Base-by-base conservation (phyloP, 805 yeast genomes). In the Debaryomyces hansenii region DNA sequence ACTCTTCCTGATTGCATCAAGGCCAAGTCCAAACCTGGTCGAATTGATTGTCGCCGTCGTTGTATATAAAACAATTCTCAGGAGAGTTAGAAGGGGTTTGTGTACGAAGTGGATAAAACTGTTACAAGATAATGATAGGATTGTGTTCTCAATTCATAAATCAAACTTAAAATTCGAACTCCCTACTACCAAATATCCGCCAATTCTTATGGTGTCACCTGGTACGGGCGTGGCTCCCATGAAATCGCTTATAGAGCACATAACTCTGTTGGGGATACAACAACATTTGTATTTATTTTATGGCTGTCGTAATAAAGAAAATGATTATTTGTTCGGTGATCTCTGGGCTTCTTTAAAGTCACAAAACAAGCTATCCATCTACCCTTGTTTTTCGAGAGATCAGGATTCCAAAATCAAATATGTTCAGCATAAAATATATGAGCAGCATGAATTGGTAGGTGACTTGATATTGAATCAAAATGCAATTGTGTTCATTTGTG, bases 191-290 rank as follows among this genome's bases (percentile, higher is more conserved):
- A 47, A 61, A 41, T 8, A 40, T 33, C 60, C 65, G 37, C 62
- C 96, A 0, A 66, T 87, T 20, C 67, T 94, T 3, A 71, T 92
- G 78, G 75, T 92, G 4, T 85, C 92, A 1, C 96, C 99, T 0
- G 99, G 99, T 3, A 95, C 98, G 0, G 99, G 99, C 2, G 74
- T 94, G 9, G 99, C 99, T 0, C 99, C 99, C 2, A 82, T 92
- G 78, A 80, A 89, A 57, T 78, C 88, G 1, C 58, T 91, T 35
- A 75, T 92, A 11, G 79, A 79, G 37, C 57, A 71, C 1, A 55
- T 63, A 2, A 47, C 63, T 15, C 45, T 46, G 5, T 29, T 43
- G 3, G 35, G 42, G 24, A 55, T 54, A 1, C 38, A 46, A 1
- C 70, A 68, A 21, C 61, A 64, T 1, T 57, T 85, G 35, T 67